These are phyloP conservation scores for Whalleya microplaca DNA, from an alignment of 2,329 filamentous ascomycete genomes.

Conservation along the genomic window DNA sequence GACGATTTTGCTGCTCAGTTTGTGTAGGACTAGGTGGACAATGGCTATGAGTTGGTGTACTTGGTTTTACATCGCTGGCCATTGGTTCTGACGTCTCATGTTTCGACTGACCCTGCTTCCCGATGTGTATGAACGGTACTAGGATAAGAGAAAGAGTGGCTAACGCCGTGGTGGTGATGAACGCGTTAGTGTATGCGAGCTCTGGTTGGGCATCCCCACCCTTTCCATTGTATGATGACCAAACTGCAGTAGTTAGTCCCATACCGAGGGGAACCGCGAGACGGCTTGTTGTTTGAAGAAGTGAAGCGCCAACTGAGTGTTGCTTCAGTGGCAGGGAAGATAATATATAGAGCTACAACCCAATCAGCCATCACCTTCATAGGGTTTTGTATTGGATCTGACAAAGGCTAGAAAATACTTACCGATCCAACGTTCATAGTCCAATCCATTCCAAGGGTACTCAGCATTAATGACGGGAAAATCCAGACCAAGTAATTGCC, in stretches of 20 bases:
- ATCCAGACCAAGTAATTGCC: constrained; percentile 38
- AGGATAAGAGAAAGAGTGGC: constrained; percentile 34
- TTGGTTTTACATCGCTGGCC: constrained; percentile 6
- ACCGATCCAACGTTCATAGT: constrained; percentile 41
- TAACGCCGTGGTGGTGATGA: constrained; percentile 37
- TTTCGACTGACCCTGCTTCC: constrained; percentile 28
- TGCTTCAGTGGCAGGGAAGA: constrained; percentile 36
- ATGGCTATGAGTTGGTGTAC: constrained; percentile 2
- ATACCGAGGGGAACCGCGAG: constrained; percentile 39
- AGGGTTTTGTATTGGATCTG: not conserved
- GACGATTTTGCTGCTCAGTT: constrained; percentile 25
- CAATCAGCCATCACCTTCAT: constrained; percentile 9
- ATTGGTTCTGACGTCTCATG: constrained; percentile 5
- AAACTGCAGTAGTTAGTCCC: constrained; percentile 39
- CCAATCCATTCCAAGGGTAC: constrained; percentile 41
- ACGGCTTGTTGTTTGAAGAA: constrained; percentile 37
- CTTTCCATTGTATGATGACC: constrained; percentile 36
- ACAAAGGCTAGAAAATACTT: constrained; percentile 10
- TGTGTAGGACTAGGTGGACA: not conserved
- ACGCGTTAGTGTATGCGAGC: constrained; percentile 36
- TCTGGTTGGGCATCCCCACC: constrained; percentile 24
- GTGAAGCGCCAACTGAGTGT: constrained; percentile 36
- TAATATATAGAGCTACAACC: constrained; percentile 34
- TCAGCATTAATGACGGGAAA: constrained; percentile 38
- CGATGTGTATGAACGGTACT: constrained; percentile 38